Base-by-base conservation (phyloP, 768 basidiomycete species). In the Cubamyces sp. region DNA sequence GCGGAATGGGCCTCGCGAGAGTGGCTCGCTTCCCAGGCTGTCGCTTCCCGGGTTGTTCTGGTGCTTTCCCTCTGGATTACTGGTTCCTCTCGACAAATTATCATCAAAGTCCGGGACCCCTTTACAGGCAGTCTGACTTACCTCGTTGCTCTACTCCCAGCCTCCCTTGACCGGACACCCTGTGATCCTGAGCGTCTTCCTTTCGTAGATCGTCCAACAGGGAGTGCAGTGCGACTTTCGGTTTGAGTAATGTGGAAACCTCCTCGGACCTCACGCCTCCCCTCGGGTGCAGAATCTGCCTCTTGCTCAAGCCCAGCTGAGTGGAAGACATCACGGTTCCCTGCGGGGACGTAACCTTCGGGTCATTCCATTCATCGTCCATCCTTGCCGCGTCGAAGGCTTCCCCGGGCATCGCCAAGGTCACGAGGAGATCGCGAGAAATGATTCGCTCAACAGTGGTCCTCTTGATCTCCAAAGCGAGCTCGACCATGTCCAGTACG, bases 341-440 rank as follows among this genome's bases (percentile, higher is more conserved):
- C n/a, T 26, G 16, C 21, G 7, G 16, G 11, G 25, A 1, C 12
- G 6, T 0, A 1, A 8, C 15, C 30, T 41, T 54, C 6, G 53
- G 56, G 26, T 42, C 26, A 9, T n/a, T n/a, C 57, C 60, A 62
- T 26, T 50, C 59, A 56, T 66, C 62, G 16, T 19, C 26, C 66
- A 67, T 67, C 3, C 37, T 18, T 1, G 21, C 18, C 1, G 42
- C 25, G 3, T 51, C 39, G 37, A 67, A 67, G 5, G 26, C 0
- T 3, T 28, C 12, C 12, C 40, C 62, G 0, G 21, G 4, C 11
- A 18, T 0, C 15, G 14, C 52, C 0, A 14, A 19, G 21, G 46
- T 19, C 15, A 34, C 23, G 30, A 25, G 1, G 26, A 59, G 21
- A 19, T 64, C 63, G 7, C 53, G 53, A 26, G 59, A 61, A 11